Conservation (phyloP, 2,329 filamentous ascomycete species). For the Septoria petroselini region DNA sequence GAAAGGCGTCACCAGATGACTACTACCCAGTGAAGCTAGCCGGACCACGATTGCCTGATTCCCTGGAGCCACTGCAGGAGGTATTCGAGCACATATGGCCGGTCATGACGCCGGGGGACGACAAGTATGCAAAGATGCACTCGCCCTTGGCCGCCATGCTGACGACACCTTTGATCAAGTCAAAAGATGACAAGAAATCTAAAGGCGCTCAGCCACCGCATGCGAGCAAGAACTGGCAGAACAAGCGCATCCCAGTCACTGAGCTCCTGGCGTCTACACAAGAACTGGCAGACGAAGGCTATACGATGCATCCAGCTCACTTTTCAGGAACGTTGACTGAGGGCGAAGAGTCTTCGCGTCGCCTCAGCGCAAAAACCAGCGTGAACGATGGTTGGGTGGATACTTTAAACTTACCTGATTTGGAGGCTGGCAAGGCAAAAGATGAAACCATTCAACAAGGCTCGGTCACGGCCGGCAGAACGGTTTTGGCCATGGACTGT, state of each 20-base stretch:
- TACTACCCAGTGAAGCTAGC: slow-evolving; percentile 49
- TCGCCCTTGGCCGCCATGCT: slow-evolving; percentile 85
- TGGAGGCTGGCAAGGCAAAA: slow-evolving; percentile 66
- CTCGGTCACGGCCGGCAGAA: slow-evolving; percentile 77
- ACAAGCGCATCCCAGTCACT: slow-evolving; percentile 77
- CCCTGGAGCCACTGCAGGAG: slow-evolving; percentile 63
- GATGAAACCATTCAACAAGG: slow-evolving; percentile 72
- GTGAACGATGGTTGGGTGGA: slow-evolving; percentile 73
- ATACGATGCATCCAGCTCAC: slow-evolving; percentile 75
- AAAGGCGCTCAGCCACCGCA: slow-evolving; percentile 60
- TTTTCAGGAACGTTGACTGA: slow-evolving; percentile 43
- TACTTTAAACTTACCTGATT: slow-evolving; percentile 59
- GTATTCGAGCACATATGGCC: slow-evolving; percentile 91
- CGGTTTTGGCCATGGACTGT: slow-evolving; percentile 81
- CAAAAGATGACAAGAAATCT: slow-evolving; percentile 63
- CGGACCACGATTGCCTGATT: slow-evolving; percentile 41
- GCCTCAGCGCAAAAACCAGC: slow-evolving; percentile 48
- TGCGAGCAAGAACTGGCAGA: slow-evolving; percentile 65
- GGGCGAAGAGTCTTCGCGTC: slow-evolving; percentile 42
- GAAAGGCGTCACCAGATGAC: slow-evolving; percentile 47
- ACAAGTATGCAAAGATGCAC: slow-evolving; percentile 73
- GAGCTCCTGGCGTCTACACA: slow-evolving; percentile 69
- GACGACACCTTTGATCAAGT: slow-evolving; percentile 67
- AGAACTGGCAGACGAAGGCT: slow-evolving; percentile 80
- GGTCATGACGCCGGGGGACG: slow-evolving; percentile 80